Evolutionary conservation across 306 rosid species (phyloP).

Genomic region (Oxytropis ochrocephala): DNA sequence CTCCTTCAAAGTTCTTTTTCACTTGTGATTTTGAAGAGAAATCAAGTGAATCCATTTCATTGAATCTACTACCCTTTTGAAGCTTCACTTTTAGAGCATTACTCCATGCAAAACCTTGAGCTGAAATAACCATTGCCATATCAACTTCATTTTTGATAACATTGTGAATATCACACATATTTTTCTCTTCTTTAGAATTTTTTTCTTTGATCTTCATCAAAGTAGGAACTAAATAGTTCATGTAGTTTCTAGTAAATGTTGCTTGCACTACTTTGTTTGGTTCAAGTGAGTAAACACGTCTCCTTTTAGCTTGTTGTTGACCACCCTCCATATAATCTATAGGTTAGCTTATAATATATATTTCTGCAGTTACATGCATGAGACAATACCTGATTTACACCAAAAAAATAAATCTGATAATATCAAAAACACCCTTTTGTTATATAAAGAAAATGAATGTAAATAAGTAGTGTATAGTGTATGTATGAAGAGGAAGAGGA

Average conservation of each 20-base stretch:
- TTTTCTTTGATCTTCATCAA: slow-evolving; percentile 38
- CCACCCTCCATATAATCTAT: slow-evolving; percentile 43
- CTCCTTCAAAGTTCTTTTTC: not conserved
- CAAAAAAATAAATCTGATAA: not conserved
- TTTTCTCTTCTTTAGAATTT: not conserved
- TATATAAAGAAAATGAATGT: not conserved
- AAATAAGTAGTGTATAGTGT: not conserved
- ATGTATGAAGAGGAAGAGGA: not conserved
- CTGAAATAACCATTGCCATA: slow-evolving; percentile 67
- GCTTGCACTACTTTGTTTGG: slow-evolving; percentile 33
- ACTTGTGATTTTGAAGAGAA: no score
- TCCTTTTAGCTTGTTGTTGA: slow-evolving; percentile 30
- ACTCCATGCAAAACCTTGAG: slow-evolving; percentile 63
- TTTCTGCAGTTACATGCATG: no score
- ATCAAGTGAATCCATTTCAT: no score
- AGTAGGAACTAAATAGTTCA: slow-evolving; percentile 44
- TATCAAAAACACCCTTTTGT: not conserved
- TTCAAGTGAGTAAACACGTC: slow-evolving; percentile 41
- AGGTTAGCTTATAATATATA: no score
- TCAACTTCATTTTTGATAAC: slow-evolving; percentile 53
- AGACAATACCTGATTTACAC: no score
- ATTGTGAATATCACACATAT: slow-evolving; percentile 12
- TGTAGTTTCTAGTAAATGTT: slow-evolving; percentile 45
- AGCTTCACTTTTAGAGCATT: slow-evolving; percentile 47
- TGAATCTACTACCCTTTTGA: not conserved